phyloP scores from a whole-genome alignment of 2,329 filamentous ascomycete species.

The Verticillium dahliae region DNA sequence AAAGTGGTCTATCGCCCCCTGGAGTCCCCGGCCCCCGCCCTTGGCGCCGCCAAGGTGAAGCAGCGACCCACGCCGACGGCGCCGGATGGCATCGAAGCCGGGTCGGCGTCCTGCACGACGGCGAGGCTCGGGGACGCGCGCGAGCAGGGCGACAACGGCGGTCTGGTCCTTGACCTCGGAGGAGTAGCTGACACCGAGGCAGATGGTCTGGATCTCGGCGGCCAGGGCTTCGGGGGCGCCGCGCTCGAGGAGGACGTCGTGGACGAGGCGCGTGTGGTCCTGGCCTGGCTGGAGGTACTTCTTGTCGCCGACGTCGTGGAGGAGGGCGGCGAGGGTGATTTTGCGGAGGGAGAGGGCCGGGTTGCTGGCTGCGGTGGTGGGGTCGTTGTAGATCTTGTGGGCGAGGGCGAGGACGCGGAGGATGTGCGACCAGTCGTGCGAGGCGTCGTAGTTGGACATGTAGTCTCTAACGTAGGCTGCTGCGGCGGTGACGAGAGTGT shows the following conservation, averaged over 20 bases:
- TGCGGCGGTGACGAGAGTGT: constrained; percentile 46
- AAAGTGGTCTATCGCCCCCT: constrained; percentile 66
- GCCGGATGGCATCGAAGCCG: constrained; percentile 83
- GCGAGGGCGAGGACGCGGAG: constrained; percentile 71
- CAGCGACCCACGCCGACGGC: constrained; percentile 75
- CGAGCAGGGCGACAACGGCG: constrained; percentile 55
- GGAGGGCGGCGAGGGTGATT: constrained; percentile 63
- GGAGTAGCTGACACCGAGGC: constrained; percentile 71
- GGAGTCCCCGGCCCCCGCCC: constrained; percentile 41
- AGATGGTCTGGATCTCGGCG: constrained; percentile 62
- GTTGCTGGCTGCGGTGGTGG: constrained; percentile 16
- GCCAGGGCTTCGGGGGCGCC: constrained; percentile 56
- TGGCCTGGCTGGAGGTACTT: constrained; percentile 64
- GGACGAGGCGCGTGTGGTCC: constrained; percentile 49
- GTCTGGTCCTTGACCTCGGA: constrained; percentile 62
- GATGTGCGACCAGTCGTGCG: constrained; percentile 84
- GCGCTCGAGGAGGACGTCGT: constrained; percentile 45
- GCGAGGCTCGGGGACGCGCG: constrained; percentile 64
- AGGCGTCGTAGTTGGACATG: constrained; percentile 75
- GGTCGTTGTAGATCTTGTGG: constrained; percentile 57
- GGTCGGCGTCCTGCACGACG: constrained; percentile 86
- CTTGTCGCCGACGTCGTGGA: constrained; percentile 86
- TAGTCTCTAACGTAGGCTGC: constrained; percentile 60
- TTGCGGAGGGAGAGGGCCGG: constrained; percentile 39
- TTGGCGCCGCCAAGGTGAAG: constrained; percentile 69